Conservation (phyloP, 495 filamentous ascomycete genomes). For the Chaetomidium leptoderma region DNA sequence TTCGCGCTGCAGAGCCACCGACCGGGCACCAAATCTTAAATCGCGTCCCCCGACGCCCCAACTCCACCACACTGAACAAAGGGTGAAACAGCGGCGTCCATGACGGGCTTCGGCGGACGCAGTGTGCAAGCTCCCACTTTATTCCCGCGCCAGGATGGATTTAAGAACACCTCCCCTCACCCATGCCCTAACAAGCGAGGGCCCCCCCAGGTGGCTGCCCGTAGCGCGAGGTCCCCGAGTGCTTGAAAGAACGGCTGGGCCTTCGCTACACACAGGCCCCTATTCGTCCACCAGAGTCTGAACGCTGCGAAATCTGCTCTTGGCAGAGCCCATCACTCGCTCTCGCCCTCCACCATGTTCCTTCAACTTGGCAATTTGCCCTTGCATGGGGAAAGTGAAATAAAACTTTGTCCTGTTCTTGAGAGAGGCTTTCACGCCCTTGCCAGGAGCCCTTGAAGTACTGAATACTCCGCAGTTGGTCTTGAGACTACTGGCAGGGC, state of each 20-base stretch:
- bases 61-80: background rate
- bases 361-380: background rate
- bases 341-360: background rate
- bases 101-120: background rate
- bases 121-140: background rate
- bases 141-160: constrained; percentile 7
- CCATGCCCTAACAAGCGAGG: constrained; percentile 4
- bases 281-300: constrained; percentile 20
- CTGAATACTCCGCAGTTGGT: background rate
- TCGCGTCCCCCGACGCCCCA: background rate
- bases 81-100: background rate
- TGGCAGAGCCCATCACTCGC: constrained; percentile 11
- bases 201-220: background rate
- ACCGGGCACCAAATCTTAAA: background rate
- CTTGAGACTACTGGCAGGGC: background rate
- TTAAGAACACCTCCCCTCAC: background rate
- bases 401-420: background rate
- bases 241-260: background rate
- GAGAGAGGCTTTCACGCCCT: background rate
- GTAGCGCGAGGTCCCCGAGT: background rate
- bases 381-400: background rate
- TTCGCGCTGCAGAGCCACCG: background rate
- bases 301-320: constrained; percentile 10
- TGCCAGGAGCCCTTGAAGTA: too few relatives aligned
- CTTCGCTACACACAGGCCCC: constrained; percentile 22